Base-by-base conservation (phyloP, 129 eudicot species). In the Erigeron canadensis region DNA sequence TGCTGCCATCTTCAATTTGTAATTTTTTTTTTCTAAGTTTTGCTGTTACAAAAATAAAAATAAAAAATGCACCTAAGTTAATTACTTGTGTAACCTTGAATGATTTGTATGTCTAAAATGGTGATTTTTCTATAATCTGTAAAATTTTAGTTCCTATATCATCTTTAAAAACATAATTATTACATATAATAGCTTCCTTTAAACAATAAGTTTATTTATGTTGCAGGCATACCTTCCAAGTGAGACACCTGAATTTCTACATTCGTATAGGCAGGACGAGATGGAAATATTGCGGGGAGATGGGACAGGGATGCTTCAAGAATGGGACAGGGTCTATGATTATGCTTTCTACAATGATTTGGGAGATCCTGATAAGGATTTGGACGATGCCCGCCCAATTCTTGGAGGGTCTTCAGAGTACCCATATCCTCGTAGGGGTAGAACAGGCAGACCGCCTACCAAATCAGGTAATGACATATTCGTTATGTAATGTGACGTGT, bases 291-390 rank as follows among this genome's bases (percentile, higher is more conserved):
- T 87, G 57, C 79, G 84, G 76, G 97, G 97, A 48, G 78, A 64
- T 63, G 90, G 95, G 45, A 69, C 76, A 1, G 90, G 87, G 63
- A 70, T 55, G 79, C 87, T 86, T 5, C 54, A 81, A 81, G 85
- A 84, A 73, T 87, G 91, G 86, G 97, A 91, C 21, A 75, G 97
- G 34, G 91, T 91, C 16, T 91, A 91, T 12, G 97, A 91, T 53
- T 91, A 87, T 40, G 97, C 73, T 22, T 66, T 77, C 40, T 91
- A 91, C 65, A 87, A 91, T 12, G 92, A 91, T 44, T 80, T 91
- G 38, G 88, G 97, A 23, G 73, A 77, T 21, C 89, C 95, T 5
- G 89, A 85, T 67, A 65, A 75, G 41, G 77, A 77, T 1, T 80
- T 48, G 0, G 72, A 81, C 6, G 56, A 75, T 61, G 85, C 61